Conservation (phyloP, 768 basidiomycete genomes). For the Lactarius pseudohatsudake region DNA sequence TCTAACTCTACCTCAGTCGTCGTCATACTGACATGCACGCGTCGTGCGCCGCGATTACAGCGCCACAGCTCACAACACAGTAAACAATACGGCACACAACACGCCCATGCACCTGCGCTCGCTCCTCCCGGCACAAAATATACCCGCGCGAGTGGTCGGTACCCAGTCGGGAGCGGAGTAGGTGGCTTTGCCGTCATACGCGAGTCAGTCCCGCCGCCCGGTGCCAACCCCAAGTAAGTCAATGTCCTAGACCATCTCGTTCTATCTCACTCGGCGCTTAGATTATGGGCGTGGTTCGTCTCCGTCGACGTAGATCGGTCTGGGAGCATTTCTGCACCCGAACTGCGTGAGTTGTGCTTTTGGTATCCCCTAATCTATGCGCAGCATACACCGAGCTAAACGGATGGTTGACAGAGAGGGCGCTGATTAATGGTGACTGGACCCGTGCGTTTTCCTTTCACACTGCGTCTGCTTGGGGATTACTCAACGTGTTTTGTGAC, state of each 20-base stretch:
- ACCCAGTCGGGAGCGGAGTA: constrained; percentile 32
- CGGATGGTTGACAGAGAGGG: constrained; percentile 43
- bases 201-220: constrained; percentile 52
- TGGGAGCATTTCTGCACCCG: constrained; percentile 60
- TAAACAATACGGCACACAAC: background rate
- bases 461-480: background rate
- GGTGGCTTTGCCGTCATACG: constrained; percentile 37
- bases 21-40: background rate
- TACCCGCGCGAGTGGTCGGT: background rate
- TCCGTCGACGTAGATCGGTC: constrained; percentile 72
- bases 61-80: background rate
- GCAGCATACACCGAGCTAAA: background rate
- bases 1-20: background rate
- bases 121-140: background rate
- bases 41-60: background rate
- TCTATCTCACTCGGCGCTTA: constrained; percentile 34
- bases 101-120: background rate
- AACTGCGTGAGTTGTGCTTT: constrained; percentile 51
- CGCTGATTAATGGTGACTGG: constrained; percentile 67
- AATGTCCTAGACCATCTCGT: background rate
- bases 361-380: background rate
- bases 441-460: constrained; percentile 51
- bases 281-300: constrained; percentile 72
- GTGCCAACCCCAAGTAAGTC: constrained; percentile 73
- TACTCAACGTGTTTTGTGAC: background rate